Evolutionary conservation across 2,329 filamentous ascomycete genomes (phyloP).

Genomic region (Fusarium sp.): DNA sequence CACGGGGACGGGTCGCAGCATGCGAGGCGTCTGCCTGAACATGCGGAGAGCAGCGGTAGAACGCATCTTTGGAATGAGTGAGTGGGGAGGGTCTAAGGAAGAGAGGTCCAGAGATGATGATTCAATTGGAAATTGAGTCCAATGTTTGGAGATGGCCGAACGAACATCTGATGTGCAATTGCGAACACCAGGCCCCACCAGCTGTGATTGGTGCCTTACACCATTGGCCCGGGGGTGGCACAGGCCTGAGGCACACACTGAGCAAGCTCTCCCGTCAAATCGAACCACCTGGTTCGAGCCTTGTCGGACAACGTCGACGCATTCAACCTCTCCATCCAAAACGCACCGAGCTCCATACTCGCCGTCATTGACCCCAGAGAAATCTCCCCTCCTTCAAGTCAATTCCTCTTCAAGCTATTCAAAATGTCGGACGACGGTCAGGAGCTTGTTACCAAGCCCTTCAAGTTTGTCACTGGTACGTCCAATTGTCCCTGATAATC

Average conservation of each 20-base stretch:
- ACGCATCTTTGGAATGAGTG: constrained; percentile 66
- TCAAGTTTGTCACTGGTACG: constrained; percentile 99
- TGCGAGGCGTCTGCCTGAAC: constrained; percentile 73
- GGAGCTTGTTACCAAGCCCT: constrained; percentile 93
- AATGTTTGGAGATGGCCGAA: constrained; percentile 50
- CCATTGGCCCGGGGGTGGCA: constrained; percentile 47
- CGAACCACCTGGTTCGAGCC: constrained; percentile 58
- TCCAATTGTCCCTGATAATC: constrained; percentile 50
- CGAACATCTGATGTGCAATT: constrained; percentile 54
- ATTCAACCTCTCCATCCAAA: constrained; percentile 49
- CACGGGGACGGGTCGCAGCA: constrained; percentile 80
- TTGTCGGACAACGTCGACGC: constrained; percentile 49
- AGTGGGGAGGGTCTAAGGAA: constrained; percentile 47
- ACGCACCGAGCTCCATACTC: constrained; percentile 51
- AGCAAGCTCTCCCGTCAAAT: constrained; percentile 46
- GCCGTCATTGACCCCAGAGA: constrained; percentile 51
- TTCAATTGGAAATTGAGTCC: constrained; percentile 51
- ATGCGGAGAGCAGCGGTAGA: constrained; percentile 74
- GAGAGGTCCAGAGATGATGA: constrained; percentile 46
- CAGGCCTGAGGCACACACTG: constrained; percentile 55
- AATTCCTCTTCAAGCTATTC: constrained; percentile 52
- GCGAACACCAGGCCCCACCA: constrained; percentile 49
- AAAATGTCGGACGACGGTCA: constrained; percentile 86
- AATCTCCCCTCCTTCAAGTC: constrained; percentile 41
- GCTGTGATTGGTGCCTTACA: constrained; percentile 51